Conservation (phyloP, 2,329 filamentous ascomycete species). For the Hymenoscyphus occultus region DNA sequence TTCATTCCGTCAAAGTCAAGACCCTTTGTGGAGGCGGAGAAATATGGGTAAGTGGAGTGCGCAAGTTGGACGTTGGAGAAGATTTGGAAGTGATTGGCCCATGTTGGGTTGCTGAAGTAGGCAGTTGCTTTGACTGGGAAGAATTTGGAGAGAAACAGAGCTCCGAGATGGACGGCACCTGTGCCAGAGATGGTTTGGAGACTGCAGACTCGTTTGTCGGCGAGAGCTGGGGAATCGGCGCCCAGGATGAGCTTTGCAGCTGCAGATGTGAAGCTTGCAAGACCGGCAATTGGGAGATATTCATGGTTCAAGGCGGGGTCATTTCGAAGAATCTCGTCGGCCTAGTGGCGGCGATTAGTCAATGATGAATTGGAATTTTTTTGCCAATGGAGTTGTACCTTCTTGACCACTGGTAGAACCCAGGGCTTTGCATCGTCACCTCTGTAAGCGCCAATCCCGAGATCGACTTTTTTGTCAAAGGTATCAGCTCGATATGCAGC, state of each 20-base stretch:
- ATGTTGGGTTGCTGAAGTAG: constrained; percentile 93
- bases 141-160: constrained; percentile 91
- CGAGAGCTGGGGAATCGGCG: constrained; percentile 71
- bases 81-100: constrained; percentile 99
- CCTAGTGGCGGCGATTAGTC: constrained; percentile 52
- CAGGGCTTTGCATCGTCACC: constrained; percentile 96
- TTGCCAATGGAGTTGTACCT: constrained; percentile 55
- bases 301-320: constrained; percentile 95
- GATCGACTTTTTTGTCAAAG: constrained; percentile 79
- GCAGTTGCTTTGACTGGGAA: constrained; percentile 71
- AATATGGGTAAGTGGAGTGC: constrained; percentile 88
- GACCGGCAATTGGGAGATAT: constrained; percentile 93
- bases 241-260: constrained; percentile 90
- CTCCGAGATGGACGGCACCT: constrained; percentile 89
- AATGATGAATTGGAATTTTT: neutral
- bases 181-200: constrained; percentile 97
- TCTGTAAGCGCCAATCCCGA: constrained; percentile 89
- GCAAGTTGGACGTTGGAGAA: constrained; percentile 84
- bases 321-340: constrained; percentile 82
- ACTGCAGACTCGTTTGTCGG: constrained; percentile 76
- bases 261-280: constrained; percentile 80
- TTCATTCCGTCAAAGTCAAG: constrained; percentile 92
- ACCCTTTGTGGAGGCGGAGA: constrained; percentile 81
- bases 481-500: constrained; percentile 80
- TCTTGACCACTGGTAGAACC: constrained; percentile 93